These are phyloP conservation scores for Cenococcum geophilum DNA, from an alignment of 495 filamentous ascomycete genomes.

Conservation along the genomic window DNA sequence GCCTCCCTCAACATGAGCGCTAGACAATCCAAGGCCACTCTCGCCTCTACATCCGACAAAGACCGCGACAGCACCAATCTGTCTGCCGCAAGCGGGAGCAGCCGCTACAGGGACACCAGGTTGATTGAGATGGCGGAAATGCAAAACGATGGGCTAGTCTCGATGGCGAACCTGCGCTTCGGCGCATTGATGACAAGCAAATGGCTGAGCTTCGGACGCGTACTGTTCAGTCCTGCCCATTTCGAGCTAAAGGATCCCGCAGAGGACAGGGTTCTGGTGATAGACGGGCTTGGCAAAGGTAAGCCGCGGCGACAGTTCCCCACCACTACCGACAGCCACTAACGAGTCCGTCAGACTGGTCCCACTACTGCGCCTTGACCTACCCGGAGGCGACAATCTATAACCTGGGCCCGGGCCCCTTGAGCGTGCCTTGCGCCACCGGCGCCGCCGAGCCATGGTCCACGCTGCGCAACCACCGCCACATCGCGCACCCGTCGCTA, in stretches of 20 bases:
- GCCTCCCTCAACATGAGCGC: slow-evolving; percentile 24
- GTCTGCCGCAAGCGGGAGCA: not conserved
- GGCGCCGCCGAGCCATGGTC: slow-evolving; percentile 52
- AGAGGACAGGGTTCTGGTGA: slow-evolving; percentile 65
- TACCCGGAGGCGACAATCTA: slow-evolving; percentile 83
- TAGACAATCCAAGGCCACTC: slow-evolving; percentile 28
- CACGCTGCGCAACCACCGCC: slow-evolving; percentile 53
- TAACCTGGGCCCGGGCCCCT: slow-evolving; percentile 57
- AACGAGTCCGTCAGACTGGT: slow-evolving; percentile 89
- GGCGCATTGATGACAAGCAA: slow-evolving; percentile 70
- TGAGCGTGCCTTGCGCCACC: slow-evolving; percentile 38
- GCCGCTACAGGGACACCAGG: slow-evolving; percentile 39
- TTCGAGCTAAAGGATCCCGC: slow-evolving; percentile 57
- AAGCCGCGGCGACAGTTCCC: too few species aligned
- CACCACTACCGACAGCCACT: too few species aligned
- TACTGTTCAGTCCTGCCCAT: slow-evolving; percentile 89
- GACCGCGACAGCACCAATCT: slow-evolving; percentile 23
- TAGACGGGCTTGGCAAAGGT: slow-evolving; percentile 77
- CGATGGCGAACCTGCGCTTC: slow-evolving; percentile 76
- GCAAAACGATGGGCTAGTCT: slow-evolving; percentile 56
- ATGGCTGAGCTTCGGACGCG: slow-evolving; percentile 92
- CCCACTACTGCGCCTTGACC: slow-evolving; percentile 89
- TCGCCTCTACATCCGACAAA: slow-evolving; percentile 29
- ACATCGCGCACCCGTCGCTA: slow-evolving; percentile 66
- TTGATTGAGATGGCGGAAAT: slow-evolving; percentile 48